phyloP scores from a whole-genome alignment of 768 basidiomycete species.

The Podaxis sp. region DNA sequence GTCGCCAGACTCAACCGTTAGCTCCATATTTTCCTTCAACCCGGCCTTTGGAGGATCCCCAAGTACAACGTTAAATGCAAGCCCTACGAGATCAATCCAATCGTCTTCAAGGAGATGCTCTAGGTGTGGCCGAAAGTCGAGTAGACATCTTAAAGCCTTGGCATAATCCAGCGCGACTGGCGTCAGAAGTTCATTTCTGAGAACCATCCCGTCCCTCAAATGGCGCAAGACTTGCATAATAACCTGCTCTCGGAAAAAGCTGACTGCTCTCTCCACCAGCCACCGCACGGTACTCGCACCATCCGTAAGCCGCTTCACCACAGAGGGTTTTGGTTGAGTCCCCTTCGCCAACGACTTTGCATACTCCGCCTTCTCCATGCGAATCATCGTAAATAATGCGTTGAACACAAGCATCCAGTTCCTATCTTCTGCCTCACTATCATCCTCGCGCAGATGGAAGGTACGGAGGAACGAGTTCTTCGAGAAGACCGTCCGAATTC shows the following conservation, averaged over 20 bases:
- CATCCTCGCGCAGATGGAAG: constrained; percentile 30
- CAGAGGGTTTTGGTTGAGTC: constrained; percentile 17
- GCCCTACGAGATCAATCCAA: constrained; percentile 68
- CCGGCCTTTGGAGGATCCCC: constrained; percentile 43
- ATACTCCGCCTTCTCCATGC: constrained; percentile 52
- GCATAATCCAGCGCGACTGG: constrained; percentile 77
- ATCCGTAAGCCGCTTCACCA: constrained; percentile 48
- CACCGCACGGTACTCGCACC: constrained; percentile 66
- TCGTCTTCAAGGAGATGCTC: constrained; percentile 59
- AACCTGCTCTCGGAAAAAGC: constrained; percentile 50
- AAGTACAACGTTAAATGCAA: constrained; percentile 76
- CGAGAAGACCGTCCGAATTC: constrained; percentile 48
- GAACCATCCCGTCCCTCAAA: constrained; percentile 53
- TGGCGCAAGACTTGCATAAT: constrained; percentile 59
- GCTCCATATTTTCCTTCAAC: constrained; percentile 26
- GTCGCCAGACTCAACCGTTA: constrained; percentile 25
- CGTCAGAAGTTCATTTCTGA: constrained; percentile 47
- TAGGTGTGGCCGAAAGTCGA: constrained; percentile 70
- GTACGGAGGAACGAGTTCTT: constrained; percentile 41
- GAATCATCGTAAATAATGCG: constrained; percentile 63
- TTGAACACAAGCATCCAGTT: constrained; percentile 69
- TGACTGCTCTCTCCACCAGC: constrained; percentile 62
- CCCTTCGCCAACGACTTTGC: constrained; percentile 27
- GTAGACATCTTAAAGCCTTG: constrained; percentile 66
- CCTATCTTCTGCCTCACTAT: constrained; percentile 29